phyloP scores from a whole-genome alignment of 176 grass and related monocot species.

The Eragrostis nindensis region DNA sequence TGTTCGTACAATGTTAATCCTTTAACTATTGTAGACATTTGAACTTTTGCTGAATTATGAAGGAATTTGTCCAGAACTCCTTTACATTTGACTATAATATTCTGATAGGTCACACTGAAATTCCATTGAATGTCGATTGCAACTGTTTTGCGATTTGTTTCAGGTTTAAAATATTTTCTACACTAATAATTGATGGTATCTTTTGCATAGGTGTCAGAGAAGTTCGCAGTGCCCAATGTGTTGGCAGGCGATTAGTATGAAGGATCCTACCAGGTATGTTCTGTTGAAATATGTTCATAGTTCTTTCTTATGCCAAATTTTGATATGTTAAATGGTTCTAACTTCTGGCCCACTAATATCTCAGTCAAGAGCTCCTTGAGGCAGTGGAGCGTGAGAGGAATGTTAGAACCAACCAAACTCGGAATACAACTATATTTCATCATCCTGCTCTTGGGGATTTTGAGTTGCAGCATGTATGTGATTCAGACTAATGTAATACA shows the following conservation, averaged over 20 bases:
- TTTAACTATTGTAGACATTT: no score
- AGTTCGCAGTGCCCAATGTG: conserved; percentile 99
- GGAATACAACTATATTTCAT: conserved; percentile 65
- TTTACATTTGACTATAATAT: conserved; percentile 13
- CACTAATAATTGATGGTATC: conserved; percentile 32
- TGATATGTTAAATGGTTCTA: conserved; percentile 13
- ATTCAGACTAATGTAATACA: conserved; percentile 12
- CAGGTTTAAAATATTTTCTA: conserved; percentile 30
- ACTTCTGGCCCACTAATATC: conserved; percentile 25
- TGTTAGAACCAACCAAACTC: conserved; percentile 67
- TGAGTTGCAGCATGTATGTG: conserved; percentile 77
- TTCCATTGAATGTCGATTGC: background rate
- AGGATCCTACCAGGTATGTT: conserved; percentile 84
- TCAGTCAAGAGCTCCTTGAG: conserved; percentile 87
- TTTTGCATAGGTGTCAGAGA: conserved; percentile 80
- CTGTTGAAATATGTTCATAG: conserved; percentile 3
- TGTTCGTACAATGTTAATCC: no score
- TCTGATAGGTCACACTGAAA: conserved; percentile 14
- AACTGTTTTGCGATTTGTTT: conserved; percentile 6
- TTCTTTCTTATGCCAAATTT: conserved; percentile 35
- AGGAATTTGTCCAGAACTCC: background rate
- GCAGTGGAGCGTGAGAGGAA: conserved; percentile 73
- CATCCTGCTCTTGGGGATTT: conserved; percentile 82
- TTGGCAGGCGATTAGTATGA: conserved; percentile 83
- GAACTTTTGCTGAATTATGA: conserved; percentile 13